Conservation (phyloP, 176 grass and related monocot genomes). For the Themeda triandra region DNA sequence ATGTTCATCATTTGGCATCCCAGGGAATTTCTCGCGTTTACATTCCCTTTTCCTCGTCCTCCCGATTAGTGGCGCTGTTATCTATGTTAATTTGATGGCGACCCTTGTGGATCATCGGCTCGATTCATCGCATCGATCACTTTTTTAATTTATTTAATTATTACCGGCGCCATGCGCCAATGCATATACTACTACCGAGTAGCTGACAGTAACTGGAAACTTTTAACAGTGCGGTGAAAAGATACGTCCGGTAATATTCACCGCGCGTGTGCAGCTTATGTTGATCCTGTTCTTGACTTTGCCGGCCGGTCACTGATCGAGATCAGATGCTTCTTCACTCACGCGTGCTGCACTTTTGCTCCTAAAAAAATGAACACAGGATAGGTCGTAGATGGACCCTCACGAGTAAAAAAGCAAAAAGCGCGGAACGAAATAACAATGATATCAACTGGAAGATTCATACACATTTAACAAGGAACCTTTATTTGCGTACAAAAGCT, state of each 20-base stretch:
- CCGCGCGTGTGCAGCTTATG: constrained; percentile 31
- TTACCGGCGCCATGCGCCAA: no score
- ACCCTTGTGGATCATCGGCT: neutral
- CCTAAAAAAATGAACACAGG: neutral
- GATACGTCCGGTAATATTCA: neutral
- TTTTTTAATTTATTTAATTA: no score
- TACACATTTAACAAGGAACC: neutral
- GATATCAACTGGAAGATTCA: neutral
- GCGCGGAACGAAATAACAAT: neutral
- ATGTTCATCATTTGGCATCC: neutral
- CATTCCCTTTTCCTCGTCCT: neutral
- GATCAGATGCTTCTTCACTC: constrained; percentile 9
- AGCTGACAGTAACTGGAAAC: neutral
- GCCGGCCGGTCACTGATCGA: neutral
- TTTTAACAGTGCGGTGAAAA: neutral
- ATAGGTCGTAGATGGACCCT: neutral
- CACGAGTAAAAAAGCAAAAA: constrained; percentile 1
- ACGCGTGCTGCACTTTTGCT: constrained; percentile 36
- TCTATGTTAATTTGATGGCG: neutral
- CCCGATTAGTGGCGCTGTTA: neutral
- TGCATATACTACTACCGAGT: no score
- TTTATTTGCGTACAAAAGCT: neutral
- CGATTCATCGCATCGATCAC: neutral
- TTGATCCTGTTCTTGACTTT: constrained; percentile 31
- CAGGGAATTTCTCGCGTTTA: neutral